Percentiles rank a stretch among this genome's conserved stretches.
Conservation (phyloP, 1,139 yeast genomes). For the Martiniozyma asiatica region DNA sequence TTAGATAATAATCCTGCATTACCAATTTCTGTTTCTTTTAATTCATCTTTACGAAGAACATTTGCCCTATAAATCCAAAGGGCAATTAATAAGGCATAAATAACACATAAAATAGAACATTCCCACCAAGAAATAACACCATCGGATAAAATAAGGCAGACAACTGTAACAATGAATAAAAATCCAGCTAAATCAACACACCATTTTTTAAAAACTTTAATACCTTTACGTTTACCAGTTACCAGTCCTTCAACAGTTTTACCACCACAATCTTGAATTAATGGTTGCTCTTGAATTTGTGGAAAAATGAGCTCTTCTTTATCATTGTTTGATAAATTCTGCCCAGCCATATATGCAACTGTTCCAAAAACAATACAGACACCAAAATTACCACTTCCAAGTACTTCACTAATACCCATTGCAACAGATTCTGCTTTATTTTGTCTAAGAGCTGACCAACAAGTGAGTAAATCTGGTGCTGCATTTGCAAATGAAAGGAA, state of each 20-base stretch:
- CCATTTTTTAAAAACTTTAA: constrained; percentile 2
- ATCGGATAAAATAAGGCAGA: constrained; percentile 36
- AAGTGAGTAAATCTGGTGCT: constrained; percentile 79
- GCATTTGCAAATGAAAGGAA: constrained; percentile 87
- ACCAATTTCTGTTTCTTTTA: no score
- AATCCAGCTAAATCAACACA: constrained; percentile 12
- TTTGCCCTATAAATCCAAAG: constrained; percentile 1
- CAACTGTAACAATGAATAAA: constrained; percentile 25
- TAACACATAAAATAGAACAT: constrained; percentile 30
- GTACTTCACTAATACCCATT: constrained; percentile 75
- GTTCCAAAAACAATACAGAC: constrained; percentile 64
- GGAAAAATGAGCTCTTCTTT: no score
- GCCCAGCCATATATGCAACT: constrained; percentile 48
- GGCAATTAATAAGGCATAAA: constrained; percentile 29
- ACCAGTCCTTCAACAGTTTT: no score
- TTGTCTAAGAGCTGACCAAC: constrained; percentile 65
- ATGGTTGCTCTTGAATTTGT: not conserved
- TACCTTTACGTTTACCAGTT: not conserved
- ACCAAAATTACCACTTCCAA: constrained; percentile 80
- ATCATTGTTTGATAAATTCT: constrained; percentile 10
- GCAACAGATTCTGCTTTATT: constrained; percentile 40
- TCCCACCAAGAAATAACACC: constrained; percentile 37
- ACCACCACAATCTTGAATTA: no score
- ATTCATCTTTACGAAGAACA: no score
- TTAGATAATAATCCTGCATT: no score